A percentile compares a stretch with the other conserved stretches of the same genome.
phyloP scores from a whole-genome alignment of 2,329 filamentous ascomycete genomes.

The Colletotrichum spinosum region DNA sequence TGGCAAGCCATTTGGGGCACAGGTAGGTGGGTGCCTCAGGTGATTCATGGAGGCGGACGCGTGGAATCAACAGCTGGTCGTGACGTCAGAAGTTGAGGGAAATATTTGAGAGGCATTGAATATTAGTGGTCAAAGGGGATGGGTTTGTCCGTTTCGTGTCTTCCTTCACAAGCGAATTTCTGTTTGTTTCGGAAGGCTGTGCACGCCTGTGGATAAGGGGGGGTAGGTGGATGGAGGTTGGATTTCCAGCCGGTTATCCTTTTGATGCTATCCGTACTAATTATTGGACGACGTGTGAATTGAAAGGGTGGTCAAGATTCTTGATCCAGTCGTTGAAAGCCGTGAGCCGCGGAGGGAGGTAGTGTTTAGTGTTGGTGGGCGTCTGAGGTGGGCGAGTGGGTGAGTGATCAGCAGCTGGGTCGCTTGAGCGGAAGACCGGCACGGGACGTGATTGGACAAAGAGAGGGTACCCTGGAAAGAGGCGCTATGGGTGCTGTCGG shows the following conservation, averaged over 20 bases:
- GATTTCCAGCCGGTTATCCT: constrained; percentile 25
- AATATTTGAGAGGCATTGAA: neutral
- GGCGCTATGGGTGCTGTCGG: neutral
- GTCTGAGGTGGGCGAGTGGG: neutral
- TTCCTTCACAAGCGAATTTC: too few species aligned
- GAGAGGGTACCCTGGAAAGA: neutral
- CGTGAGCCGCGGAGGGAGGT: too few species aligned
- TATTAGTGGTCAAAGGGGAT: too few species aligned
- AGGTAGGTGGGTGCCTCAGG: constrained; percentile 9
- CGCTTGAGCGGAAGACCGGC: constrained; percentile 29
- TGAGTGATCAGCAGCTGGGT: constrained; percentile 1
- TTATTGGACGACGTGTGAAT: neutral
- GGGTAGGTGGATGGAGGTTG: too few species aligned
- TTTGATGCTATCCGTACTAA: neutral
- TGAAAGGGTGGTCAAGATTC: neutral
- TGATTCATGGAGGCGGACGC: constrained; percentile 5
- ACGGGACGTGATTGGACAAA: constrained; percentile 24
- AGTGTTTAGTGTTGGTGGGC: neutral
- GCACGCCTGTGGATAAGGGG: too few species aligned
- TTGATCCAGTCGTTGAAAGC: neutral
- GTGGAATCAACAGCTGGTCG: constrained; percentile 17
- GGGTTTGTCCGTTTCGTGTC: too few species aligned
- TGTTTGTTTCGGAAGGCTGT: too few species aligned
- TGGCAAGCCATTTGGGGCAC: constrained; percentile 13
- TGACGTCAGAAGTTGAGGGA: constrained; percentile 29